Base-by-base conservation (phyloP, 495 filamentous ascomycete genomes). In the Tuber borchii region DNA sequence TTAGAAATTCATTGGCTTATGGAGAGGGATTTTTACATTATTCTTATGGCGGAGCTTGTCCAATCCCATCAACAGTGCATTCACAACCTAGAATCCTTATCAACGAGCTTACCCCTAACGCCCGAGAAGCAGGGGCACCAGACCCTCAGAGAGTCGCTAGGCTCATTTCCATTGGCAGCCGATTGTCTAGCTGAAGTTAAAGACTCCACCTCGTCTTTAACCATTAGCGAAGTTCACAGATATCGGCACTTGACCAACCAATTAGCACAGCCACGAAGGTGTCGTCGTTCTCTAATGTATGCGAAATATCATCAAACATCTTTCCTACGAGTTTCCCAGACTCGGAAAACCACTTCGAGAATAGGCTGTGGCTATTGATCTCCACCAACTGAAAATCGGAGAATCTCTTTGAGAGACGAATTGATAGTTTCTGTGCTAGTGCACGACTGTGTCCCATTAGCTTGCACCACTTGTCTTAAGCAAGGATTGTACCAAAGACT, bases 351-450 rank as follows among this genome's bases (percentile, higher is more conserved):
- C 83, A 89, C 74, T 86, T 87, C 75, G 87, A 89, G 72, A 87
- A 85, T 12, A 90, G 80, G 12, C 84, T 83, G 71, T 87, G 85
- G 9, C 86, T 85, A 69, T 88, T 86, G 74, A 90, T 84, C 74
- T 89, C 86, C 42, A 90, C 76, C 2, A 90, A 77, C 72, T 86
- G 86, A 45, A 84, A 83, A 17, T 80, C 78, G 0, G 82, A 79
- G 77, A 85, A 89, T 37, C 83, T 74, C 40, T 86, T 83, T 16
- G 85, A 83, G 22, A 89, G 81, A 0, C 88, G 85, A 72, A 90
- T 89, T 45, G 87, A 85, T n/a, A 90, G 81, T 78, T 88, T 88
- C 73, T 90, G 88, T 16, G 87, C 85, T 8, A 89, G 82, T 9
- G 86, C 87, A 22, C 86, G 86, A 78, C 85, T 81, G 31, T 76